phyloP scores from a whole-genome alignment of 106 monocot genomes.

The Cymbidium sinense region DNA sequence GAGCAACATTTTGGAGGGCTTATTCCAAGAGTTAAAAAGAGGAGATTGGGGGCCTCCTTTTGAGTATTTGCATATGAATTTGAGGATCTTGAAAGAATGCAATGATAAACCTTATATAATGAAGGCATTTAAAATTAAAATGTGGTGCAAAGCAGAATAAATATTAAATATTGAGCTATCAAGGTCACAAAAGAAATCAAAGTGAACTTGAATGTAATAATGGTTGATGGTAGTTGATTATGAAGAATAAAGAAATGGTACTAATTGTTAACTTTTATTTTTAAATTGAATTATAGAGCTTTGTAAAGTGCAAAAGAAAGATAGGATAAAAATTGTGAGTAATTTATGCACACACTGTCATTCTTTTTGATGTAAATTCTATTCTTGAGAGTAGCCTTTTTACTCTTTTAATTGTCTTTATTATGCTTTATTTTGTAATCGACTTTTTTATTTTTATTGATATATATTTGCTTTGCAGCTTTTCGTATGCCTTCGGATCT shows the following conservation, averaged over 20 bases:
- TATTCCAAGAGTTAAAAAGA: no score
- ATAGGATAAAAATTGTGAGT: not conserved
- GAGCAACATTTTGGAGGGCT: no score
- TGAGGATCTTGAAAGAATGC: not conserved
- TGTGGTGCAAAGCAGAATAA: not conserved
- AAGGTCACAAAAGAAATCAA: no score
- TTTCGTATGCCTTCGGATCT: constrained; percentile 81
- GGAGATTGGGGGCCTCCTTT: no score
- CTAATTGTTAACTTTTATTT: not conserved
- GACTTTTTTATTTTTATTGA: not conserved
- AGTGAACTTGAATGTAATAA: not conserved
- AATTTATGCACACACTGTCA: not conserved
- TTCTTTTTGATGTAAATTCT: not conserved
- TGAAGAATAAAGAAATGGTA: not conserved
- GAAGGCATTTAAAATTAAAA: not conserved
- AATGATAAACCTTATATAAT: not conserved
- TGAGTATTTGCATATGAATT: not conserved
- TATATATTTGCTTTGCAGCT: constrained; percentile 41
- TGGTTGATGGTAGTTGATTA: not conserved
- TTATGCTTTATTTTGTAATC: constrained; percentile 1
- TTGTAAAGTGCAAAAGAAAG: not conserved
- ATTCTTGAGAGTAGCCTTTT: not conserved
- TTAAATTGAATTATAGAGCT: not conserved
- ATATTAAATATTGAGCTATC: not conserved
- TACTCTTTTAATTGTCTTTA: not conserved